These are phyloP conservation scores for Scytalidium sp. DNA, from an alignment of 2,329 filamentous ascomycete genomes.

Conservation along the genomic window DNA sequence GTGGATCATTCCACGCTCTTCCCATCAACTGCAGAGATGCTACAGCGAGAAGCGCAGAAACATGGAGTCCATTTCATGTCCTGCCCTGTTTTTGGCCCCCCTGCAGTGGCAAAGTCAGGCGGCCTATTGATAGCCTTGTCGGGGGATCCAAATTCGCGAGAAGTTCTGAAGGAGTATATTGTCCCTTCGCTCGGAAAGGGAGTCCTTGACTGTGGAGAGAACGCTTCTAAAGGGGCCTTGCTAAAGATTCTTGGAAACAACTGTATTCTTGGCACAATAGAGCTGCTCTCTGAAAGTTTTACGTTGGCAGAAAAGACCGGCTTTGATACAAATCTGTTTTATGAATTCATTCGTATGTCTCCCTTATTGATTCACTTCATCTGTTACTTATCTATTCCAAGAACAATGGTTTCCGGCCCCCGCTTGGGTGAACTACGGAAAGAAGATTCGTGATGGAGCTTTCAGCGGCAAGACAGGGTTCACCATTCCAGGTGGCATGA, in stretches of 20 bases:
- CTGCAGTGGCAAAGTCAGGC: neutral
- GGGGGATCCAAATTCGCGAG: neutral
- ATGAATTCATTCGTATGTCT: neutral
- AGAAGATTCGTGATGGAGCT: slow-evolving; percentile 1
- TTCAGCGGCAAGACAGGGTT: slow-evolving; percentile 1
- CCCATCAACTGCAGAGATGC: neutral
- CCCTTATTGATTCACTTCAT: neutral
- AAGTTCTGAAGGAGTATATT: neutral
- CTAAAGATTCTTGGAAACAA: neutral
- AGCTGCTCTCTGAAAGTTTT: slow-evolving; percentile 1
- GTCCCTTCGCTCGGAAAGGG: neutral
- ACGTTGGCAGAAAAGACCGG: slow-evolving; percentile 1
- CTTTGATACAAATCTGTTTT: neutral
- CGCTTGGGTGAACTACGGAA: slow-evolving; percentile 1
- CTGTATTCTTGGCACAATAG: neutral
- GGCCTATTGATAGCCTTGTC: neutral
- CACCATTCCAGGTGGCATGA: neutral
- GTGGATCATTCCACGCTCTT: neutral
- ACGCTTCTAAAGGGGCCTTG: neutral
- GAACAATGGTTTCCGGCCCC: neutral
- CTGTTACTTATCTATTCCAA: neutral
- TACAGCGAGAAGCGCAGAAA: neutral
- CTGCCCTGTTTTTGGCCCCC: neutral
- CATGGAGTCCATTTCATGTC: neutral
- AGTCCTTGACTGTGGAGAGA: neutral